phyloP scores from a whole-genome alignment of 139 green algal genomes.

The Axilococcus clingmanii region DNA sequence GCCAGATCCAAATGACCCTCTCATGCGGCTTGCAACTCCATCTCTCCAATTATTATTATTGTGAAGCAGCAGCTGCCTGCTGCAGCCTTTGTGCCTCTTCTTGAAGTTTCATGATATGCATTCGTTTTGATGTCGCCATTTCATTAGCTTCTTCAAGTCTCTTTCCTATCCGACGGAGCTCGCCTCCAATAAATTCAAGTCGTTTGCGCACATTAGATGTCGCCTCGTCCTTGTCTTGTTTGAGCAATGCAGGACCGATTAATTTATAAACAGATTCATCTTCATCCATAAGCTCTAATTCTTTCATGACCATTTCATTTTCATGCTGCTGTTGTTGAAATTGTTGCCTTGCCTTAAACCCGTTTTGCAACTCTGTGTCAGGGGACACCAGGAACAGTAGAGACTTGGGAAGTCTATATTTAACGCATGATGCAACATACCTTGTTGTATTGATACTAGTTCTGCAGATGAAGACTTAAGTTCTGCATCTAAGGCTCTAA shows the following conservation, averaged over 20 bases:
- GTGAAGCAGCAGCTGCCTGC: neutral
- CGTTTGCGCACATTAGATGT: constrained; percentile 80
- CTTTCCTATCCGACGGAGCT: constrained; percentile 29
- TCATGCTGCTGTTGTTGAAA: constrained; percentile 54
- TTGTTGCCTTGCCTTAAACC: constrained; percentile 28
- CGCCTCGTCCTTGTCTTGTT: constrained; percentile 77
- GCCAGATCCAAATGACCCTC: too few species aligned
- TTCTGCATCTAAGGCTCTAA: too few species aligned
- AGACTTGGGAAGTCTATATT: too few species aligned
- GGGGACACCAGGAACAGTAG: neutral
- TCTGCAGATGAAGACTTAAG: too few species aligned
- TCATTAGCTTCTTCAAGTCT: constrained; percentile 21
- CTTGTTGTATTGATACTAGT: too few species aligned
- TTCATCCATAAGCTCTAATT: constrained; percentile 67
- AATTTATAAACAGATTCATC: constrained; percentile 79
- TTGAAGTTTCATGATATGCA: neutral
- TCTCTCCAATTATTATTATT: neutral
- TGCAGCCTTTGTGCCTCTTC: neutral
- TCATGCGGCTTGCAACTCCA: neutral
- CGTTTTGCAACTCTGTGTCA: constrained; percentile 42
- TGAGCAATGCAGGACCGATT: constrained; percentile 76
- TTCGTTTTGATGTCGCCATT: constrained; percentile 25
- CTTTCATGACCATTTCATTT: constrained; percentile 65
- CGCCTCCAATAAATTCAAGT: constrained; percentile 68
- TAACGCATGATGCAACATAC: too few species aligned